A percentile compares a stretch with the other conserved stretches of the same genome.
Conservation (phyloP, 2,329 filamentous ascomycete species). For the Botrytis hyacinthi region DNA sequence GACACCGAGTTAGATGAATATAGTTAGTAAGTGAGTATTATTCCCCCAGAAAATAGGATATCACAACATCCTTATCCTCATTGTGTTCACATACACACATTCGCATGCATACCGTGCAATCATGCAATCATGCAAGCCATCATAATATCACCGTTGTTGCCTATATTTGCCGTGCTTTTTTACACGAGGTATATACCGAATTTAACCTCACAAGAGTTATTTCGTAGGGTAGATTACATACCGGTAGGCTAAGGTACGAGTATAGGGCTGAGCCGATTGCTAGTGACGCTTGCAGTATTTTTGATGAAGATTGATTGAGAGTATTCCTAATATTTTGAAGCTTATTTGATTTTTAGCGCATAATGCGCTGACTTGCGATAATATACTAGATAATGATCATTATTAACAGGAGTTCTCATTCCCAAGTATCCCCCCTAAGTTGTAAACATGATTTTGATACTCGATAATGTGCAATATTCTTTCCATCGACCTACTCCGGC, state of each 20-base stretch:
- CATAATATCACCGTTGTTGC: not conserved
- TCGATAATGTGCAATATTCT: not conserved
- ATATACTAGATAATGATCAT: no score
- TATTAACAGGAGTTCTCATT: not conserved
- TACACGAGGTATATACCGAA: not conserved
- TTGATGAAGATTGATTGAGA: not conserved
- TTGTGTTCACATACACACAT: not conserved
- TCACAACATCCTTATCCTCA: not conserved
- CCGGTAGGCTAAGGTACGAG: not conserved
- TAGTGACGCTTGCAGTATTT: not conserved
- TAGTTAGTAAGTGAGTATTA: not conserved
- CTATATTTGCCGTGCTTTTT: not conserved
- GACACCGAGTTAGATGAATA: not conserved
- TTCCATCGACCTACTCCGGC: not conserved
- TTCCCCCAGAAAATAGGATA: not conserved
- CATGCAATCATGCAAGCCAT: not conserved
- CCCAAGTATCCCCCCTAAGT: not conserved
- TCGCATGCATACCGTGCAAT: not conserved
- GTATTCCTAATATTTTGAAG: not conserved
- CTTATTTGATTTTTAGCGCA: not conserved
- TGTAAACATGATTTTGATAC: not conserved
- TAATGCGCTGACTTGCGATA: not conserved
- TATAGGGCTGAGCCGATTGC: not conserved
- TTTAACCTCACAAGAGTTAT: rapidly evolving
- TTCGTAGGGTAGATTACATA: not conserved